Evolutionary conservation across 371 early-diverging fungal species (phyloP).

Genomic region (Mortierella sp.): DNA sequence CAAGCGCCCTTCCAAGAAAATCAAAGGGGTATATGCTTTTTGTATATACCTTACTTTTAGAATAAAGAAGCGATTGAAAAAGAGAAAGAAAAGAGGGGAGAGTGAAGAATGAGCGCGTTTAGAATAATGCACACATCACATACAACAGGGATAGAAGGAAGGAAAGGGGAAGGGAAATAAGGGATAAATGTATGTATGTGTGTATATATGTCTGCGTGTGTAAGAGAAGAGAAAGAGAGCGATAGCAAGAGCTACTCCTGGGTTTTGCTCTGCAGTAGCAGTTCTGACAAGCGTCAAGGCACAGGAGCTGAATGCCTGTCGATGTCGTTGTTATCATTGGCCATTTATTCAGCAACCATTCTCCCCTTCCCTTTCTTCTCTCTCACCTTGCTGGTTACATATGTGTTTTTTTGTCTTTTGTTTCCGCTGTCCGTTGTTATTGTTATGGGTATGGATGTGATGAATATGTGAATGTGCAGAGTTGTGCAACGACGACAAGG

Average conservation of each 20-base stretch:
- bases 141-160: background rate
- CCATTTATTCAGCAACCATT: no score
- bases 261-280: background rate
- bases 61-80: background rate
- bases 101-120: background rate
- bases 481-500: background rate
- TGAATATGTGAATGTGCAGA: background rate
- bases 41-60: background rate
- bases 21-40: background rate
- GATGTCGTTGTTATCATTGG: background rate
- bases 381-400: no score
- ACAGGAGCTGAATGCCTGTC: no score
- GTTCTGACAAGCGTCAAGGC: no score
- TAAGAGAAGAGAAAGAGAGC: background rate
- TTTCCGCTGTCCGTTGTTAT: background rate
- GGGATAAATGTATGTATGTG: background rate
- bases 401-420: background rate
- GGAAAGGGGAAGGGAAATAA: background rate
- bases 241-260: background rate
- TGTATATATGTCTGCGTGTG: background rate
- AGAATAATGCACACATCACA: background rate
- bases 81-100: background rate
- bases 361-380: no score
- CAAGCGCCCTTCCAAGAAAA: background rate
- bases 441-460: background rate